A percentile compares a stretch with the other conserved stretches of the same genome.
Evolutionary conservation across 305 asterid genomes (phyloP).

Genomic region (Fraxinus baroniana): DNA sequence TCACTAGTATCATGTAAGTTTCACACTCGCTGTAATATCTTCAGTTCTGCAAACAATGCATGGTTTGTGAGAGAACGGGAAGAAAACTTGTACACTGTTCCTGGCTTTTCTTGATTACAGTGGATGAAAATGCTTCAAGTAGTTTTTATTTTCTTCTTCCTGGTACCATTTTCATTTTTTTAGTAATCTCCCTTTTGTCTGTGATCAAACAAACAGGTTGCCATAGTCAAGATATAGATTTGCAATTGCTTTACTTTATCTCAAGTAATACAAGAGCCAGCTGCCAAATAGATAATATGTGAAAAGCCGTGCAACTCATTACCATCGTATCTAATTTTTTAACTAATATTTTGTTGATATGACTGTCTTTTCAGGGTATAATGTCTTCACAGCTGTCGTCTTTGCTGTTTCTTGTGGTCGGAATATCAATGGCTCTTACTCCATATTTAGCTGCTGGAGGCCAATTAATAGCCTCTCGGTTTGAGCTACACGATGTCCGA

Average conservation of each 20-base stretch:
- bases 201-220: constrained; percentile 5
- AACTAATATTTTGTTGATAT: background rate
- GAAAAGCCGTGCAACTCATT: constrained; percentile 3
- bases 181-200: background rate
- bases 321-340: background rate
- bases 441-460: constrained; percentile 99
- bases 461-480: constrained; percentile 93
- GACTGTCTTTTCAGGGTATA: constrained; percentile 67
- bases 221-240: background rate
- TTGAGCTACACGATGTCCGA: constrained; percentile 96
- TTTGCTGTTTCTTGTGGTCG: constrained; percentile 93
- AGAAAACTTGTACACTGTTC: background rate
- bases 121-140: constrained; percentile 1
- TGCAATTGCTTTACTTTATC: constrained; percentile 18
- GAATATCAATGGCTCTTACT: constrained; percentile 97
- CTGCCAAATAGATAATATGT: constrained; percentile 15
- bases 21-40: background rate
- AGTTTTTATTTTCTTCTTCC: background rate
- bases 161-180: constrained; percentile 5
- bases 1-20: background rate
- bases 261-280: constrained; percentile 18
- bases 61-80: background rate
- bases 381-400: constrained; percentile 92
- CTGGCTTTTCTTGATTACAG: constrained; percentile 12
- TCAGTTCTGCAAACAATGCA: background rate